Evolutionary conservation across 306 rosid species (phyloP).

Genomic region (Acmispon strigosus): DNA sequence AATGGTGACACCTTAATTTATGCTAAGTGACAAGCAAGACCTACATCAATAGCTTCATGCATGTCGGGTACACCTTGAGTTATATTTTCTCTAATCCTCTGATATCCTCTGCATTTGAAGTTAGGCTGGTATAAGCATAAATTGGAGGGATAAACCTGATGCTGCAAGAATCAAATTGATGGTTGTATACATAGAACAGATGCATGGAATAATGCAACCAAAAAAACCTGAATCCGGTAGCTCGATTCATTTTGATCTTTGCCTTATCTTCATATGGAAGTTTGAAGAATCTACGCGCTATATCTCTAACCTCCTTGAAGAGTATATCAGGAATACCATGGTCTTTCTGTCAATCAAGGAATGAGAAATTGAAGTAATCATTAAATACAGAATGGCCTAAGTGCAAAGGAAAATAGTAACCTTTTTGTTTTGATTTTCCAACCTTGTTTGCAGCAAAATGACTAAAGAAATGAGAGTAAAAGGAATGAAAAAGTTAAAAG

Average conservation of each 20-base stretch:
- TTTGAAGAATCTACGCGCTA: slow-evolving; percentile 52
- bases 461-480: background rate
- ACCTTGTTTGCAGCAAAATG: background rate
- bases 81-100: slow-evolving; percentile 69
- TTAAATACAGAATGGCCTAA: background rate
- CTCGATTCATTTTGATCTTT: slow-evolving; percentile 63
- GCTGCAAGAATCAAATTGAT: slow-evolving; percentile 4
- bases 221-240: slow-evolving; percentile 65
- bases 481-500: background rate
- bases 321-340: slow-evolving; percentile 71
- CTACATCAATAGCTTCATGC: slow-evolving; percentile 94
- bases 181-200: background rate
- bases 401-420: too few species aligned
- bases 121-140: slow-evolving; percentile 9
- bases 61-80: slow-evolving; percentile 79
- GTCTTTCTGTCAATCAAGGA: slow-evolving; percentile 53
- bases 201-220: background rate
- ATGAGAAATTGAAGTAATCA: background rate
- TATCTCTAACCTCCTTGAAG: slow-evolving; percentile 50
- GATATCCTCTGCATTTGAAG: slow-evolving; percentile 68
- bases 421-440: background rate
- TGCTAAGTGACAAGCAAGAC: slow-evolving; percentile 15
- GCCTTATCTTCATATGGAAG: slow-evolving; percentile 79
- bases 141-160: background rate
- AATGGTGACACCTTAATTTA: background rate